Conservation (phyloP, 768 basidiomycete genomes). For the Cyclocybe cylindracea region DNA sequence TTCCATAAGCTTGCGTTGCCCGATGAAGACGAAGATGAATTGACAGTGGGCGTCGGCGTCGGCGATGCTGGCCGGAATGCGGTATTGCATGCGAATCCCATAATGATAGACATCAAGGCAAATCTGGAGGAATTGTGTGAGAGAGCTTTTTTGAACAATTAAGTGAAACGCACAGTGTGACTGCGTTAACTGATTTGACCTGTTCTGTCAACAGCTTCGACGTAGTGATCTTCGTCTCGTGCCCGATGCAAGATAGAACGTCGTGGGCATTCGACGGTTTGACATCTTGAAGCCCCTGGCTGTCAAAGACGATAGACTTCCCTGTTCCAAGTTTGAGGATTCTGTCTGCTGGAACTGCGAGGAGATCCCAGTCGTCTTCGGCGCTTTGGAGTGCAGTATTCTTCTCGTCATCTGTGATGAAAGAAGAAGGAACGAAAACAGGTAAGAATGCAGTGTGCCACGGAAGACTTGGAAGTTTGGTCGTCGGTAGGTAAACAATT, state of each 20-base stretch:
- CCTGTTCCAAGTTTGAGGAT: slow-evolving; percentile 37
- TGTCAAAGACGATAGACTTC: slow-evolving; percentile 45
- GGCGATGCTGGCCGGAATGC: slow-evolving; percentile 40
- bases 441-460: slow-evolving; percentile 59
- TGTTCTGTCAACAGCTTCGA: slow-evolving; percentile 40
- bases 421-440: slow-evolving; percentile 40
- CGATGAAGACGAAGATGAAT: slow-evolving; percentile 20
- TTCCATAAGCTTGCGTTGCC: slow-evolving; percentile 36
- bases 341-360: slow-evolving; percentile 42
- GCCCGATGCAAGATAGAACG: slow-evolving; percentile 46
- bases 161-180: slow-evolving; percentile 59
- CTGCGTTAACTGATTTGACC: slow-evolving; percentile 54
- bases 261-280: slow-evolving; percentile 43
- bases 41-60: slow-evolving; percentile 33
- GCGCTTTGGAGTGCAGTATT: slow-evolving; percentile 30
- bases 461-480: slow-evolving; percentile 34
- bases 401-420: slow-evolving; percentile 19
- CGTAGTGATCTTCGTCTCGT: slow-evolving; percentile 30
- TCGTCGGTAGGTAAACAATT: slow-evolving; percentile 64
- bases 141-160: slow-evolving; percentile 5
- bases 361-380: slow-evolving; percentile 43
- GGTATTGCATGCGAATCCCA: slow-evolving; percentile 59
- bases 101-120: slow-evolving; percentile 67
- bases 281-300: slow-evolving; percentile 42
- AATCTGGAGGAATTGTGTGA: slow-evolving; percentile 43